Evolutionary conservation across 139 green algal genomes (phyloP), one percentile per base, ranked within the genome.

Genomic region (Pleodorina starrii): DNA sequence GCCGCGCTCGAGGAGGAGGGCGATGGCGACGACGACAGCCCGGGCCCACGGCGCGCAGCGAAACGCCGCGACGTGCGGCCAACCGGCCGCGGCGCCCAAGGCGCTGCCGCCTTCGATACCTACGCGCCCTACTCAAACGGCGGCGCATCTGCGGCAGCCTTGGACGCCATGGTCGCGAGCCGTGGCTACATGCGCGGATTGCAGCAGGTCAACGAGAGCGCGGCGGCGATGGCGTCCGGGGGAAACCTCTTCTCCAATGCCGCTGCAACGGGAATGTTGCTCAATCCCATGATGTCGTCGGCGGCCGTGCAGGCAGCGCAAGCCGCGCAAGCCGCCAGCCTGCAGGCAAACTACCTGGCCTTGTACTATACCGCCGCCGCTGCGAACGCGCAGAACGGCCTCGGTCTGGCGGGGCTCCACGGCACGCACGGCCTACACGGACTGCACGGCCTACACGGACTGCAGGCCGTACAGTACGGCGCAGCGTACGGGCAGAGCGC

Each of bases 1-100:
- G 42, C 82, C 9, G 66, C 66, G 0, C 19, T 88, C 5, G 82
- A 68, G 1, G 82, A 88, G 46, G 66, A 79, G 19, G 66, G 74
- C 1, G 82, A 79, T 3, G 10, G 25, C 2, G 42, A 66, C n/a
- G 79, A 57, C 57, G 40, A 63, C 17, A 43, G 7, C 48, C n/a
- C 48, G 51, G 78, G 19, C 21, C 7, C 57, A 25, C 51, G 43
- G 9, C 60, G 60, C 16, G 60, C n/a, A 5, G 38, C 40, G 2
- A 63, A 75, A 29, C 59, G 81, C 6, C 81, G 81, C 0, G 81
- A 68, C 42, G n/a, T 86, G 10, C 16, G 50, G 6, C 36, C 48
- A 6, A 66, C 54, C 6, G 63, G 63, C 19, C 63, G 32, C 35
- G n/a, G 27, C 29, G 68, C 1, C 77, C 10, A 44, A 50, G 35